Base-by-base conservation (phyloP, 1,284 basidiomycete species). In the Cutaneotrichosporon spelunceum region DNA sequence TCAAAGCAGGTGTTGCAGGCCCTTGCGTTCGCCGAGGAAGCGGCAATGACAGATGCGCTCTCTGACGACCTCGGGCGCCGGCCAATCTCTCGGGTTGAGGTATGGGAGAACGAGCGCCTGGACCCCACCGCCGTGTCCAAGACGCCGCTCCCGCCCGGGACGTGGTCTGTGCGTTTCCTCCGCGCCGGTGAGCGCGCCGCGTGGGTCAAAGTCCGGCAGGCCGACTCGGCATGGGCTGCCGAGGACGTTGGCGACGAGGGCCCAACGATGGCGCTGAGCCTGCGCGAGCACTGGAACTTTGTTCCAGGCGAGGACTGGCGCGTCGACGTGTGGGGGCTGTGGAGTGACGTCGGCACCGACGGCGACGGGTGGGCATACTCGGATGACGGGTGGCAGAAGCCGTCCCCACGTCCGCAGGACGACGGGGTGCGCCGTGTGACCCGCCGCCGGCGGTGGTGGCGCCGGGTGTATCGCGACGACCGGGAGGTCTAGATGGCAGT, bases 51-150 rank as follows among this genome's bases (percentile, higher is more conserved):
- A 19, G 78, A 79, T 64, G 63, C 63, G 10, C 65, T 79, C 4
- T 63, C 66, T 16, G 76, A 78, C 59, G 57, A 66, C 5, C 66
- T 78, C 14, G 74, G 73, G 2, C 62, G 63, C 4, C 62, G 66
- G 26, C 61, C 64, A 8, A 69, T 78, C 10, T 36, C 65, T 0
- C 65, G 70, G 45, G 76, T 79, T 4, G 68, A 76, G 60, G 78
- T 78, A 39, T 78, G 73, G 72, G 78, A 79, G 65, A 78, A 78
- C 57, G 75, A 79, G 62, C 66, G 78, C 10, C 63, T 78, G 23
- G 78, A 79, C 56, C 74, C 77, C 2, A 57, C 65, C 14, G 50
- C 71, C 2, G 68, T 66, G 13, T 60, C 66, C 36, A 71, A 69
- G 57, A 26, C 54, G 1, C 45, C 62, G 4, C 33, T 33, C 5